Conservation (phyloP, 2,329 filamentous ascomycete species). For the Talaromyces amestolkiae region DNA sequence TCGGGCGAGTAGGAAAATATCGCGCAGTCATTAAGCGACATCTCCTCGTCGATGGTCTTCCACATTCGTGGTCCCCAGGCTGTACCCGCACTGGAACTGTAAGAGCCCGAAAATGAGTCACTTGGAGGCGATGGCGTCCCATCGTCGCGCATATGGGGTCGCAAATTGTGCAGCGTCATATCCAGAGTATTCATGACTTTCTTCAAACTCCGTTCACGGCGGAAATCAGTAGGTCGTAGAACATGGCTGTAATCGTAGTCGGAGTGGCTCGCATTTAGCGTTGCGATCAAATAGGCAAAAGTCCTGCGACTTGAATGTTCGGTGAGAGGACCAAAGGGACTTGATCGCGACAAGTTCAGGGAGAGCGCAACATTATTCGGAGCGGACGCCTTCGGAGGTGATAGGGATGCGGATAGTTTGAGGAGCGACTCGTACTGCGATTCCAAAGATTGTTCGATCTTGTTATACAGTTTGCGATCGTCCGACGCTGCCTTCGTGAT, state of each 20-base stretch:
- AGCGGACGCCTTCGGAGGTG: slow-evolving; percentile 69
- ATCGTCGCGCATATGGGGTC: slow-evolving; percentile 56
- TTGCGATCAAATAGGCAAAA: slow-evolving; percentile 94
- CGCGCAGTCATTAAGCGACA: slow-evolving; percentile 83
- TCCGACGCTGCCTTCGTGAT: slow-evolving; percentile 93
- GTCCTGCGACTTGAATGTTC: slow-evolving; percentile 85
- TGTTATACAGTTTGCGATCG: slow-evolving; percentile 96
- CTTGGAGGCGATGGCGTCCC: slow-evolving; percentile 40
- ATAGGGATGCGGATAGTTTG: slow-evolving; percentile 80
- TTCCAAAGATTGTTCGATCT: slow-evolving; percentile 87
- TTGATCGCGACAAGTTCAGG: slow-evolving; percentile 77
- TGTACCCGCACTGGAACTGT: slow-evolving; percentile 53
- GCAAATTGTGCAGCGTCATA: slow-evolving; percentile 80
- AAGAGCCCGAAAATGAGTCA: slow-evolving; percentile 45
- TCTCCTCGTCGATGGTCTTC: slow-evolving; percentile 89
- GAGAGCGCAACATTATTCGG: slow-evolving; percentile 57
- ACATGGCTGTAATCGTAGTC: slow-evolving; percentile 98
- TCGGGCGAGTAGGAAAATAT: slow-evolving; percentile 87
- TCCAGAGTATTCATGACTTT: slow-evolving; percentile 85
- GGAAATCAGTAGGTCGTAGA: slow-evolving; percentile 84
- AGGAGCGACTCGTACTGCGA: slow-evolving; percentile 86
- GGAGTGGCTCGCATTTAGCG: slow-evolving; percentile 89
- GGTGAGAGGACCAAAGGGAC: slow-evolving; percentile 86
- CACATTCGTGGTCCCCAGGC: slow-evolving; percentile 89
- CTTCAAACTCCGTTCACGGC: slow-evolving; percentile 74